Base-by-base conservation (phyloP, 2,329 filamentous ascomycete species). In the Sclerotiophoma versabilis region DNA sequence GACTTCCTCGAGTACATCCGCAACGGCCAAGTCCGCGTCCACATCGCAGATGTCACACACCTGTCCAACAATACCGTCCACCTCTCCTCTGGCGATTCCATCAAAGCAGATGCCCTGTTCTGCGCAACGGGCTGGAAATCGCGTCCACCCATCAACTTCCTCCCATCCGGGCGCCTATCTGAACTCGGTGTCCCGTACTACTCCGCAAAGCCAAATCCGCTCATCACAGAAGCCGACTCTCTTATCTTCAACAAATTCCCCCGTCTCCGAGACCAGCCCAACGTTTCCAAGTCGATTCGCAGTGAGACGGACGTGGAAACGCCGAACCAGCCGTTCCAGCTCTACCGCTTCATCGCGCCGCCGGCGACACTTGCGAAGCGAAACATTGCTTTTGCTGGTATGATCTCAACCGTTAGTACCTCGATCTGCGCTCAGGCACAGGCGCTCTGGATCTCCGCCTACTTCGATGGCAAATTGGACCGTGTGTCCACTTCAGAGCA, bases 1-100 rank as follows among this genome's bases (percentile, higher is more conserved):
- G 77, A 83, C 58, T 81, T 88, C 63, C 83, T 86, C 64, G 80
- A 84, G 5, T 72, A 85, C 11, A 78, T 89, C 10, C 77, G 76
- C 37, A 68, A 77, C 5, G 82, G 83, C 3, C 77, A 75, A n/a
- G 81, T 88, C 27, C 76, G 77, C 15, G 74, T 89, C 0, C 79
- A 86, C 42, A 68, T 86, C 7, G 80, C 80, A 26, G 83, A 87
- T 39, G 77, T 89, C 5, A 70, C 74, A 2, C 73, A 74, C 19
- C 75, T 88, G 75, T 88, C 3, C 76, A 77, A 0, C 63, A 75
- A 2, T 30, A 51, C 8, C 66, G 71, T 87, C 1, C 76, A 82
- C 33, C 77, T 88, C 5, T 73, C 79, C 2, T 77, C 74, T 4
- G 81, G 81, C 7, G 74, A 75, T 0, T 64, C 58, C 0, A 51